phyloP scores from a whole-genome alignment of 2,329 filamentous ascomycete species.

The Hysterium pulicare region DNA sequence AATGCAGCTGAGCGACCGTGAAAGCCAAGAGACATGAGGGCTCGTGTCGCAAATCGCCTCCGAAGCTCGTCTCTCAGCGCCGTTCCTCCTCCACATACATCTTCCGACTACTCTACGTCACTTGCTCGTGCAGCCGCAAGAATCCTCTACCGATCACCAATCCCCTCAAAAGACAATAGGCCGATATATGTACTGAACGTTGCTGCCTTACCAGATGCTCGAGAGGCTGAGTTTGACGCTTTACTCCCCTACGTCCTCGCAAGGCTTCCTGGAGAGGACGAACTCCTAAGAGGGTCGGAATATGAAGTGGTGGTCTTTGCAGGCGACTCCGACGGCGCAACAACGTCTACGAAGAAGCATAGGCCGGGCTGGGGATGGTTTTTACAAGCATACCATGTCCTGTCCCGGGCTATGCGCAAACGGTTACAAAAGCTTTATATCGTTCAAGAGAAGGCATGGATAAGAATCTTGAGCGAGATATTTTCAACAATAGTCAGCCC shows the following conservation, averaged over 20 bases:
- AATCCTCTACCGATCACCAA: constrained; percentile 53
- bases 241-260: constrained; percentile 55
- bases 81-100: constrained; percentile 44
- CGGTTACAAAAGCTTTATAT: constrained; percentile 55
- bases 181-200: constrained; percentile 55
- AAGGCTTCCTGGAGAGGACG: constrained; percentile 54
- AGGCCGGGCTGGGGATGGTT: constrained; percentile 55
- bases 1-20: background rate
- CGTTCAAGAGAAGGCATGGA: constrained; percentile 57
- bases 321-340: constrained; percentile 48
- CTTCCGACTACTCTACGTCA: constrained; percentile 46
- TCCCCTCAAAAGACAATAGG: constrained; percentile 47
- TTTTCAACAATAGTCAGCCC: constrained; percentile 56
- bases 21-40: constrained; percentile 22
- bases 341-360: constrained; percentile 44
- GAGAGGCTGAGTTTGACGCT: constrained; percentile 53
- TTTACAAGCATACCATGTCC: constrained; percentile 55
- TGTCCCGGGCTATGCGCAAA: constrained; percentile 54
- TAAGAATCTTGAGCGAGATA: constrained; percentile 54
- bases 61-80: constrained; percentile 46
- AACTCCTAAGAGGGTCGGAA: constrained; percentile 51
- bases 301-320: constrained; percentile 59
- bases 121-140: constrained; percentile 51
- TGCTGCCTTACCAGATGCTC: constrained; percentile 54
- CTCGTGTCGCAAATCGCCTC: constrained; percentile 36